Percentiles rank a stretch among this genome's conserved stretches.
phyloP scores from a whole-genome alignment of 768 basidiomycete genomes.

The Hygrocybe coccinea region DNA sequence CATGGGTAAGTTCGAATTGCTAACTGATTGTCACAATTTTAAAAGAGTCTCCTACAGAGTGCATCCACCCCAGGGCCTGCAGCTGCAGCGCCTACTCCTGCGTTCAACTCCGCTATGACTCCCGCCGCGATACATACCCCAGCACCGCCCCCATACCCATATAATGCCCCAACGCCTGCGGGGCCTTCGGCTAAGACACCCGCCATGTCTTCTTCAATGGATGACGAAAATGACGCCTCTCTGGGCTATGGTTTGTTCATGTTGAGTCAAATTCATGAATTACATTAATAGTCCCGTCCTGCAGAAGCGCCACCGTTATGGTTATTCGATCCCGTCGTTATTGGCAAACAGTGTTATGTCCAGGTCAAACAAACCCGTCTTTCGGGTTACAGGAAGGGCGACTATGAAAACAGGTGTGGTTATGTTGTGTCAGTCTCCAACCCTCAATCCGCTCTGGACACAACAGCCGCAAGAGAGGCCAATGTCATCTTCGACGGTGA shows the following conservation, averaged over 20 bases:
- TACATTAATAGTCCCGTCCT: not conserved
- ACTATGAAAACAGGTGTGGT: not conserved
- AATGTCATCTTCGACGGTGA: slow-evolving; percentile 1
- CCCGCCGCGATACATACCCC: not conserved
- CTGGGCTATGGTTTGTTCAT: not conserved
- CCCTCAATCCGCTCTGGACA: not conserved
- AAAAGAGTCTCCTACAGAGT: not conserved
- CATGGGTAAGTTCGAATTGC: slow-evolving; percentile 21
- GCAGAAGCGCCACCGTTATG: not conserved
- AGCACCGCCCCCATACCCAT: not conserved
- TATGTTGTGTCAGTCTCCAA: not conserved
- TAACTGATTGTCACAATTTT: not conserved
- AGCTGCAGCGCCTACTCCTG: not conserved
- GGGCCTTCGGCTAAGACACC: slow-evolving; percentile 1
- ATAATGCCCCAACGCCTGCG: not conserved
- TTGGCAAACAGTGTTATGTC: not conserved
- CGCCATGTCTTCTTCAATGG: not conserved
- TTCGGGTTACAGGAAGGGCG: not conserved
- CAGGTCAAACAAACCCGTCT: not conserved
- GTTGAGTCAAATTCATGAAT: not conserved
- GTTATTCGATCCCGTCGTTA: not conserved
- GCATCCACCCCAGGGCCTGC: slow-evolving; percentile 1
- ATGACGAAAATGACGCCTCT: not conserved
- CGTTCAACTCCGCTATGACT: not conserved
- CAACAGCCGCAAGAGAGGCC: not conserved